Base-by-base conservation (phyloP, 2,329 filamentous ascomycete genomes). In the Ophiostoma angusticollis region DNA sequence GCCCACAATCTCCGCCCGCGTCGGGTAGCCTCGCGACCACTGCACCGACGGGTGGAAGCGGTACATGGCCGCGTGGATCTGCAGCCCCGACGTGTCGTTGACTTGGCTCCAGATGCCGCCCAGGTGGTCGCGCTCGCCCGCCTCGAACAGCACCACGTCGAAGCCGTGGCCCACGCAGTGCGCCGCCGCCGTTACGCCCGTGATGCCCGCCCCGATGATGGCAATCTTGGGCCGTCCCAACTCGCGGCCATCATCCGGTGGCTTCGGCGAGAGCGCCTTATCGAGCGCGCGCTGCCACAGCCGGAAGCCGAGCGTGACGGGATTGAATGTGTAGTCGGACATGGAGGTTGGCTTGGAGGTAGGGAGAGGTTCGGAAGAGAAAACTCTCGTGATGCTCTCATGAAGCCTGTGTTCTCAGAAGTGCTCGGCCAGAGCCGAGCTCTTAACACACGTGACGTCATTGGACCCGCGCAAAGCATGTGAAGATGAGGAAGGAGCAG, bases 101-200 rank as follows among this genome's bases (percentile, higher is more conserved):
- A 47, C 45, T 60, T 81, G 77, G 52, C 76, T 84, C 83, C 84
- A 89, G 24, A 89, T 89, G 0, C 84, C 84, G 13, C 83, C 83
- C 0, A 93, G 56, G 18, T 73, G 66, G 13, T 81, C 68, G 46
- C 75, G 65, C 4, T 67, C 58, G 1, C 80, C 80, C 7, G 74
- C 72, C 54, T 93, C 84, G 47, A 93, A 93, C 28, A 93, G 72
- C 16, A 72, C 69, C 6, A 85, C 80, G 45, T 91, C 82, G 48
- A 89, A 89, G 31, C 84, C 84, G 72, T 91, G 82, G 2, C 84
- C 84, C 25, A 87, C 74, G 52, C 82, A 86, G 55, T 93, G 84
- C 1, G 82, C 76, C 0, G 85, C 85, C 7, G 83, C 75, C 1
- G 83, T 84, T 3, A 91, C 76, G 4, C 84, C 72, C 0, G 72